Evolutionary conservation across 345 rosid species (phyloP), one percentile per base, ranked within the genome.

Genomic region (Dovyalis caffra): DNA sequence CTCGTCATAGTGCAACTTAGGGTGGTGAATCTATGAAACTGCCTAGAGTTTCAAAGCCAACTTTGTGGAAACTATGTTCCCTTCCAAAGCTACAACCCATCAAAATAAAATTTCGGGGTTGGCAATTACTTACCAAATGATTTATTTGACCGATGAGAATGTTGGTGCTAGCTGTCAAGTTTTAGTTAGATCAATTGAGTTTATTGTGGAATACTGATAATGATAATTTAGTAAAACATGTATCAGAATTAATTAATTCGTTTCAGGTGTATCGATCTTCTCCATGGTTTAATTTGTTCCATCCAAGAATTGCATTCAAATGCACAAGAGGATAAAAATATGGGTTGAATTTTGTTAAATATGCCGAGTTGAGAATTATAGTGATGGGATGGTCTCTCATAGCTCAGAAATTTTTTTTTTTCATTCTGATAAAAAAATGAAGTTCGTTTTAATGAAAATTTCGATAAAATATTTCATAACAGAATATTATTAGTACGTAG

Each of bases 31-130:
- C 58, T 51, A 7, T 25, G 58, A 7, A 29, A 18, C 32, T 26
- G 7, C 9, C 35, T 77, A 74, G 33, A 66, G 71, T 64, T 79
- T 76, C 77, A 70, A 83, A 68, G 76, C 53, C 26, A 64, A 20
- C 21, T 66, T 26, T 63, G 77, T 47, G 66, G 34, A 69, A 79
- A 76, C 76, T 71, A 65, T 83, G 88, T 69, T 67, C 63, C 83
- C 84, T 82, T 83, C 84, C 32, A 71, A 23, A 63, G 65, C 76
- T 68, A 74, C 84, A 83, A 4, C 5, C 63, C 23, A 21, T 49
- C 33, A 23, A 71, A 25, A 21, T 16, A 2, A 63, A 70, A 20
- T 68, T 67, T 78, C 67, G 77, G 82, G 78, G 35, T 32, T 81
- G 68, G 8, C 37, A 69, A 31, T 69, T 32, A 49, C 49, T 31